Evolutionary conservation across 495 filamentous ascomycete species (phyloP).

Genomic region (Cercophora newfieldiana): DNA sequence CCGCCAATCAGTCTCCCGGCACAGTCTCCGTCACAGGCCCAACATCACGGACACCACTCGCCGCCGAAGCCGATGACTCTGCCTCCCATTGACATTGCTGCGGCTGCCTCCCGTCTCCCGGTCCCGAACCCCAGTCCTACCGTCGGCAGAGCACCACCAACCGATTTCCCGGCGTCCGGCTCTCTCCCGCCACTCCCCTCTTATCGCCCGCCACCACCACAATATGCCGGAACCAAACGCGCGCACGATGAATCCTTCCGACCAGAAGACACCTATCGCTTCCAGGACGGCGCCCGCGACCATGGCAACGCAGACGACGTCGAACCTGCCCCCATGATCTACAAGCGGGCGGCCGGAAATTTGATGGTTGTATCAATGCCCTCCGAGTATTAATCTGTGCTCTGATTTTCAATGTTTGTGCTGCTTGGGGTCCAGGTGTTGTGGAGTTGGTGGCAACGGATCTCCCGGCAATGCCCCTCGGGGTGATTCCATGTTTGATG

Average conservation of each 20-base stretch:
- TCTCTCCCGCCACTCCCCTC: conserved; percentile 12
- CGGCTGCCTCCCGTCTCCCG: conserved; percentile 5
- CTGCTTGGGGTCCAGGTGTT: background rate
- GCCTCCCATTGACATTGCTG: conserved; percentile 27
- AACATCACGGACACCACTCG: conserved; percentile 9
- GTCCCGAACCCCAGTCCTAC: conserved; percentile 23
- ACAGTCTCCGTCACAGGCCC: background rate
- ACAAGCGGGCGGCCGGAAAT: conserved; percentile 28
- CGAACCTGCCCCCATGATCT: conserved; percentile 9
- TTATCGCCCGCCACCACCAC: conserved; percentile 13
- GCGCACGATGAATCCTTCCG: conserved; percentile 31
- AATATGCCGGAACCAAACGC: conserved; percentile 35
- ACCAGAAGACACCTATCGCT: conserved; percentile 20
- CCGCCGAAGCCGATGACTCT: conserved; percentile 15
- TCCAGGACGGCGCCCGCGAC: conserved; percentile 34
- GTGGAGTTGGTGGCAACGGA: background rate
- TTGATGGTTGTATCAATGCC: background rate
- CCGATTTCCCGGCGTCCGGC: background rate
- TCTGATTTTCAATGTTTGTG: background rate
- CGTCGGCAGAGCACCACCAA: background rate
- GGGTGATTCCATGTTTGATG: conserved; percentile 1
- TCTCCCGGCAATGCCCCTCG: background rate
- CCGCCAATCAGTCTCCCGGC: conserved; percentile 19
- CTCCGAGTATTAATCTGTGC: background rate
- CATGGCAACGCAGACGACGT: conserved; percentile 21